Conservation (phyloP, 108 stramenopile species). For the Chaetoceros tenuissimus region DNA sequence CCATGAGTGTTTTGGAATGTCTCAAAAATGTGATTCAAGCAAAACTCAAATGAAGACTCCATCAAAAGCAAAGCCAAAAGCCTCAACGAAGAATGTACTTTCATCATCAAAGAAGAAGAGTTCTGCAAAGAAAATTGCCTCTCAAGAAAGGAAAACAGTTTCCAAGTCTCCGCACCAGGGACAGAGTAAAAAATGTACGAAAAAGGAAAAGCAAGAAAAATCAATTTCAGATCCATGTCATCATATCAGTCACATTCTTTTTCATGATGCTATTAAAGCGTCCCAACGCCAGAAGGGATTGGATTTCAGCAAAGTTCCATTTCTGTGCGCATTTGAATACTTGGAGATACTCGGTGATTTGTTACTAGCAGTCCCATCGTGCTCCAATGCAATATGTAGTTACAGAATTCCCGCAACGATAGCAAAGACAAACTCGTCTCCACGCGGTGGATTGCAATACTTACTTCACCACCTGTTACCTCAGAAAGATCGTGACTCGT, state of each 20-base stretch:
- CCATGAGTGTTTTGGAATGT: conserved; percentile 4
- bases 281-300: background rate
- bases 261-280: background rate
- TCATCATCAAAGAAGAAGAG: too few species aligned
- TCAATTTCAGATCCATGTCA: background rate
- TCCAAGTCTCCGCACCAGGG: too few species aligned
- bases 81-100: too few species aligned
- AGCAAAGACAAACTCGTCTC: conserved; percentile 7
- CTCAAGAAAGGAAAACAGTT: too few species aligned
- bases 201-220: conserved; percentile 19
- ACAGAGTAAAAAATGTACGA: too few species aligned
- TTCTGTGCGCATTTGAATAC: background rate
- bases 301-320: background rate
- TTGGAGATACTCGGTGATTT: conserved; percentile 83
- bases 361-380: conserved; percentile 82
- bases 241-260: background rate
- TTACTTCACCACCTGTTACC: conserved; percentile 79
- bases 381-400: conserved; percentile 78
- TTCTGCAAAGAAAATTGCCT: too few species aligned
- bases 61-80: too few species aligned
- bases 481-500: too few species aligned
- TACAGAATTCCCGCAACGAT: conserved; percentile 31
- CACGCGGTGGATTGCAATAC: conserved; percentile 32
- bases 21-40: background rate
- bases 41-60: conserved; percentile 3